A percentile compares a stretch with the other conserved stretches of the same genome.
Conservation (phyloP, 2,329 filamentous ascomycete genomes). For the Neopestalotiopsis clavispora region DNA sequence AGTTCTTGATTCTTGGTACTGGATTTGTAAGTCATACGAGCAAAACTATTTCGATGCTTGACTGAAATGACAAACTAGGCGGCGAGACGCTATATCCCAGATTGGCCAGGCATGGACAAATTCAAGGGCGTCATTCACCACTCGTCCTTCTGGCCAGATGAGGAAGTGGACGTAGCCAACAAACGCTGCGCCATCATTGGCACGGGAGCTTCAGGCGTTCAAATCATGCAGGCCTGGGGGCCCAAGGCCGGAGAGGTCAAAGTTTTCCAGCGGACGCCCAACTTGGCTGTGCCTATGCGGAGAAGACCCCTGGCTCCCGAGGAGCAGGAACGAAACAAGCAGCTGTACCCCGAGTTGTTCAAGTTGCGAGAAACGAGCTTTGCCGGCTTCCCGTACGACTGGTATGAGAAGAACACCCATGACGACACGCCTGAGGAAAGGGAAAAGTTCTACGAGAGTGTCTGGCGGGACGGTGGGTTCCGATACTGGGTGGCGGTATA, state of each 20-base stretch:
- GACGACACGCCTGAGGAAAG: constrained; percentile 57
- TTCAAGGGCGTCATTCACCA: constrained; percentile 66
- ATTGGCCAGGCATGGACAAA: constrained; percentile 62
- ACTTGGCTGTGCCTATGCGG: constrained; percentile 67
- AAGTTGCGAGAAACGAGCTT: constrained; percentile 56
- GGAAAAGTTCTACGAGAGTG: constrained; percentile 50
- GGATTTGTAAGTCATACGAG: constrained; percentile 47
- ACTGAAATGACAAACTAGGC: constrained; percentile 38
- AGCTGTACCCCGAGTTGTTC: constrained; percentile 56
- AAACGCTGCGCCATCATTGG: constrained; percentile 68
- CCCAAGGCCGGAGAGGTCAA: constrained; percentile 55
- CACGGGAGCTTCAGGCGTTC: constrained; percentile 68
- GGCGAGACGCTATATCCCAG: constrained; percentile 64
- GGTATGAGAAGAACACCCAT: constrained; percentile 57
- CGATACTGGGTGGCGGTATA: constrained; percentile 59
- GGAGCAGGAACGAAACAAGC: constrained; percentile 54
- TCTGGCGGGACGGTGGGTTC: constrained; percentile 60
- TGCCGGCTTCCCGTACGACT: constrained; percentile 64
- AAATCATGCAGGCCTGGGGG: constrained; percentile 66
- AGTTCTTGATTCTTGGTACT: constrained; percentile 54
- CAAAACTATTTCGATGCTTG: constrained; percentile 15
- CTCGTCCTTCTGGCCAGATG: constrained; percentile 64
- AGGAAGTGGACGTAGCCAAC: constrained; percentile 57
- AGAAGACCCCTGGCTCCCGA: constrained; percentile 50
- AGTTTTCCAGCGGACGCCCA: constrained; percentile 72